phyloP scores from a whole-genome alignment of 352 stramenopile species.

The Detonula confervacea region DNA sequence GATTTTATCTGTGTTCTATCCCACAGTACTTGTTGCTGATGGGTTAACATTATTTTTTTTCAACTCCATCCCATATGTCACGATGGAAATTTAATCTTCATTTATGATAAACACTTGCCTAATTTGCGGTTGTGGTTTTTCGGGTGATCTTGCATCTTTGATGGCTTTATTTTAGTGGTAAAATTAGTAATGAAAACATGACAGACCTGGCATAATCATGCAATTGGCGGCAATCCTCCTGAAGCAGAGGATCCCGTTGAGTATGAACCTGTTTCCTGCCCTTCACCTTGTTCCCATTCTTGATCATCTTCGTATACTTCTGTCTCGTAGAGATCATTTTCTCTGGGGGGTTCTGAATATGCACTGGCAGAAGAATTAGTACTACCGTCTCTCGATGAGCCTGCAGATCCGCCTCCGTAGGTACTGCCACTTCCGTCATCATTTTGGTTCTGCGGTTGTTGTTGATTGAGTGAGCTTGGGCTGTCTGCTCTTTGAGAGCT shows the following conservation, averaged over 20 bases:
- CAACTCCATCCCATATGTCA: too few relatives aligned
- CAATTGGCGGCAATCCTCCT: conserved; percentile 14
- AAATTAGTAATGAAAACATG: too few relatives aligned
- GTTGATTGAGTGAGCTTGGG: not conserved
- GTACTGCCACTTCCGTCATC: conserved; percentile 4
- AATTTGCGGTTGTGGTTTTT: too few relatives aligned
- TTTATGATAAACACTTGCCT: too few relatives aligned
- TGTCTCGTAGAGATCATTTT: conserved; percentile 30
- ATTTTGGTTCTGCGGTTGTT: not conserved
- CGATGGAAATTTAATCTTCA: too few relatives aligned
- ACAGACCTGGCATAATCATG: too few relatives aligned
- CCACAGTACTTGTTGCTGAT: too few relatives aligned
- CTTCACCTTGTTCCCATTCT: conserved; percentile 21
- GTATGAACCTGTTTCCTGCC: conserved; percentile 14
- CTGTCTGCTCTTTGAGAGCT: not conserved
- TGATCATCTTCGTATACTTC: conserved; percentile 38
- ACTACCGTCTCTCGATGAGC: conserved; percentile 4
- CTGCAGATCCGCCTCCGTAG: conserved; percentile 6
- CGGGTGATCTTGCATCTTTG: too few relatives aligned
- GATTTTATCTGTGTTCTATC: too few relatives aligned
- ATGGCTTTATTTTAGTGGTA: too few relatives aligned
- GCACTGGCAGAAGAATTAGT: conserved; percentile 12
- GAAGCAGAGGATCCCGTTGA: conserved; percentile 6
- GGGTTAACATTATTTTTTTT: too few relatives aligned
- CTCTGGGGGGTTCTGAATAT: conserved; percentile 20